A percentile compares a stretch with the other conserved stretches of the same genome.
Evolutionary conservation across 192 early-diverging fungal species (phyloP).

Genomic region (Piromyces sp.): DNA sequence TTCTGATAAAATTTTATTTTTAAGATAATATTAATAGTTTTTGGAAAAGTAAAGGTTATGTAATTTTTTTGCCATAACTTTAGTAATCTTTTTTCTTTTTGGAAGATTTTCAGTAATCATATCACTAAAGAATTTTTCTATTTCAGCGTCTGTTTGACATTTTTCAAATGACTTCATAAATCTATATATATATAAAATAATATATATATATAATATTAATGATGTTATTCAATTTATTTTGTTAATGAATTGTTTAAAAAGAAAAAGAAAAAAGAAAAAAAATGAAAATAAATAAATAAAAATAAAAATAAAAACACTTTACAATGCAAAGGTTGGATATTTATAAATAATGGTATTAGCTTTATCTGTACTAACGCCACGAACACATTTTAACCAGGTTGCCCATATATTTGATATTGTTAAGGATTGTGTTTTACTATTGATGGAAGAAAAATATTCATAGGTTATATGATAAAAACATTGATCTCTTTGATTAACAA

Average conservation of each 20-base stretch:
- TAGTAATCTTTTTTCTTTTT: conserved; percentile 26
- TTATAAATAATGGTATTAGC: conserved; percentile 46
- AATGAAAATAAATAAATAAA: background rate
- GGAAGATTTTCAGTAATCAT: conserved; percentile 11
- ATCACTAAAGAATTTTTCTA: conserved; percentile 27
- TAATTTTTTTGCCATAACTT: conserved; percentile 27
- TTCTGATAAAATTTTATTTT: no score
- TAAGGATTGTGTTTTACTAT: conserved; percentile 55
- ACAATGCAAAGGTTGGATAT: conserved; percentile 48
- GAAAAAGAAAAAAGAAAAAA: background rate
- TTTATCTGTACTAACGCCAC: conserved; percentile 72
- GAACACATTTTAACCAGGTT: conserved; percentile 67
- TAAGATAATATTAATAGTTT: conserved; percentile 5
- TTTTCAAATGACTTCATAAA: conserved; percentile 24
- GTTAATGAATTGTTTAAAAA: background rate
- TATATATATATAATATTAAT: background rate
- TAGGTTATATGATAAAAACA: conserved; percentile 35
- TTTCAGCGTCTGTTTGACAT: conserved; percentile 14
- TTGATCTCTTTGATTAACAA: conserved; percentile 2
- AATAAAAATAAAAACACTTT: background rate
- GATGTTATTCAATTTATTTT: background rate
- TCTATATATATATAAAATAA: conserved; percentile 3
- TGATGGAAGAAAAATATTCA: conserved; percentile 42
- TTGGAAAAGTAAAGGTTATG: conserved; percentile 37
- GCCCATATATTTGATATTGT: conserved; percentile 59